Conservation (phyloP, 441 rosid genomes). For the Melastoma candidum region DNA sequence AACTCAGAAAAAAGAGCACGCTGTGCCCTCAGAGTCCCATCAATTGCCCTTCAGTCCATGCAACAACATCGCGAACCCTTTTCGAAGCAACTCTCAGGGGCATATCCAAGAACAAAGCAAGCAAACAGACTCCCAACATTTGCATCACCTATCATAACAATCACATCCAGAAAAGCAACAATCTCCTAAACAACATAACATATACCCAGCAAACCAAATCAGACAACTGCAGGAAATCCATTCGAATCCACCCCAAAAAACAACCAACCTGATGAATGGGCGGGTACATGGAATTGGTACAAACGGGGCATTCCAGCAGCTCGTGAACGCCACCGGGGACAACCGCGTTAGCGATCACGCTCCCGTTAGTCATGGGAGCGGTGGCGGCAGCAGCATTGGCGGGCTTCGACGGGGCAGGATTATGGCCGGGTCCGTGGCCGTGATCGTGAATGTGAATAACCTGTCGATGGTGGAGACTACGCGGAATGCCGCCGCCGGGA, state of each 20-base stretch:
- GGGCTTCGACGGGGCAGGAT: slow-evolving; percentile 35
- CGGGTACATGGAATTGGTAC: slow-evolving; percentile 16
- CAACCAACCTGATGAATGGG: slow-evolving; percentile 13
- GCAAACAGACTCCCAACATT: too few relatives aligned
- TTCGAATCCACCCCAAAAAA: not conserved
- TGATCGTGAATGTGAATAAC: slow-evolving; percentile 1
- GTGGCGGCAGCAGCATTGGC: slow-evolving; percentile 14
- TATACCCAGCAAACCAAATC: not conserved
- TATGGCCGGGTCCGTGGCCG: slow-evolving; percentile 21
- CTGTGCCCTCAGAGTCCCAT: too few relatives aligned
- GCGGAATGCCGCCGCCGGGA: slow-evolving; percentile 12
- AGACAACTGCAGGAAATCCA: not conserved
- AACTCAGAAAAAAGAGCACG: not conserved
- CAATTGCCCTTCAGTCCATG: not conserved
- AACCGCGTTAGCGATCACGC: slow-evolving; percentile 16
- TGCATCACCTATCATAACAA: not conserved
- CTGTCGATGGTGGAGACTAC: too few relatives aligned
- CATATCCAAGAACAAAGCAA: too few relatives aligned
- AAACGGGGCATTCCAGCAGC: slow-evolving; percentile 15
- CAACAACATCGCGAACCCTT: not conserved
- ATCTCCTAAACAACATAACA: not conserved
- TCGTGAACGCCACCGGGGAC: slow-evolving; percentile 15
- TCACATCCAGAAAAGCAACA: not conserved
- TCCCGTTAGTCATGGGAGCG: slow-evolving; percentile 23
- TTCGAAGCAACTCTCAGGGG: too few relatives aligned